phyloP scores from a whole-genome alignment of 257 asterid species.

The Solanum verrucosum region DNA sequence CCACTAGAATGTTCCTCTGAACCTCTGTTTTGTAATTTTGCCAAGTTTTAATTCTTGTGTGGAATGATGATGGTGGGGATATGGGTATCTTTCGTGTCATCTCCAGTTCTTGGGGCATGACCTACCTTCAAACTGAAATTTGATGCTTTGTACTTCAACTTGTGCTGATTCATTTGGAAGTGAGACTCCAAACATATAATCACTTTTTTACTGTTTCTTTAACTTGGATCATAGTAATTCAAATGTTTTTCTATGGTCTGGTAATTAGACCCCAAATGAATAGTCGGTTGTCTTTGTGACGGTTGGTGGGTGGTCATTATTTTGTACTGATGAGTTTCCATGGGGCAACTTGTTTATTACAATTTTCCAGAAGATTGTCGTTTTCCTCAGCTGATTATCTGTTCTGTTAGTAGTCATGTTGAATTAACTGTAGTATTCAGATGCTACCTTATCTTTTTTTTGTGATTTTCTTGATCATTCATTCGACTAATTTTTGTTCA shows the following conservation, averaged over 20 bases:
- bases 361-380: background rate
- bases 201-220: background rate
- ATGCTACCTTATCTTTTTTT: background rate
- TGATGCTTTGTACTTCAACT: slow-evolving; percentile 39
- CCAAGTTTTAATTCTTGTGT: slow-evolving; percentile 4
- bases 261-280: background rate
- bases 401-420: background rate
- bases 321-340: background rate
- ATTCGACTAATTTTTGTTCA: background rate
- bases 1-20: slow-evolving; percentile 32
- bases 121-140: slow-evolving; percentile 42
- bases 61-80: slow-evolving; percentile 21
- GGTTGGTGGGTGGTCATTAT: background rate
- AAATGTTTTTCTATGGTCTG: background rate
- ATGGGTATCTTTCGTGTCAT: slow-evolving; percentile 23
- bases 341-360: background rate
- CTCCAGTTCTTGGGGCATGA: slow-evolving; percentile 25
- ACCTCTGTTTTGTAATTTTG: slow-evolving; percentile 7
- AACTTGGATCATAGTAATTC: background rate
- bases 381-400: background rate
- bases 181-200: slow-evolving; percentile 7
- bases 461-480: background rate
- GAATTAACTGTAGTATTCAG: background rate
- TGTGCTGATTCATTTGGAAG: slow-evolving; percentile 58
- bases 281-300: background rate